Evolutionary conservation across 2,329 filamentous ascomycete species (phyloP).

Genomic region (Fusarium anthophilum): DNA sequence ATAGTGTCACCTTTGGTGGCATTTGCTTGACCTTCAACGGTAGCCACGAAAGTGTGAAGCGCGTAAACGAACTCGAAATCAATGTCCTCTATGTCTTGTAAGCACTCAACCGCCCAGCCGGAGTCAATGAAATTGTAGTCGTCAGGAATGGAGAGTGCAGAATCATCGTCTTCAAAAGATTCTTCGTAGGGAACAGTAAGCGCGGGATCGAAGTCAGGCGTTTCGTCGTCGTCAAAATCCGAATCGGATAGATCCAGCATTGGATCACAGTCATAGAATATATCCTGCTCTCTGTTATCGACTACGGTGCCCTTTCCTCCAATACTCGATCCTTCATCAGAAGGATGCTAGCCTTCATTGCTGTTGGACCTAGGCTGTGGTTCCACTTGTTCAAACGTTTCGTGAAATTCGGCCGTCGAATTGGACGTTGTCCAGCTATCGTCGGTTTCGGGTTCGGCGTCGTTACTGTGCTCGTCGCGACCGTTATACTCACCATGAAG

Average conservation of each 20-base stretch:
- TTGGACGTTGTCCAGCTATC: constrained; percentile 12
- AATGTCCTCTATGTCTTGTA: constrained; percentile 96
- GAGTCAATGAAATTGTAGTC: constrained; percentile 74
- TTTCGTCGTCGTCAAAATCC: constrained; percentile 30
- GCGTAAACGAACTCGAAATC: constrained; percentile 99
- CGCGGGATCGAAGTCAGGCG: constrained; percentile 41
- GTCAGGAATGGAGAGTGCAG: constrained; percentile 58
- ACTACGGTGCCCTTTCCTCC: not conserved
- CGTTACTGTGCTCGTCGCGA: constrained; percentile 42
- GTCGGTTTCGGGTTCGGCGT: constrained; percentile 39
- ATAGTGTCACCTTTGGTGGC: constrained; percentile 98
- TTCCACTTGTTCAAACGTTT: constrained; percentile 2
- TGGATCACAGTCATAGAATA: constrained; percentile 30
- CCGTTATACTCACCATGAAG: constrained; percentile 58
- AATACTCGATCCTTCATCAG: constrained; percentile 4
- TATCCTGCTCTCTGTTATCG: constrained; percentile 13
- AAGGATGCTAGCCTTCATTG: constrained; percentile 36
- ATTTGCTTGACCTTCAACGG: constrained; percentile 97
- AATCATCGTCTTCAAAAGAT: constrained; percentile 61
- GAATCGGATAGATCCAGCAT: constrained; percentile 13
- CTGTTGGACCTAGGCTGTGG: not conserved
- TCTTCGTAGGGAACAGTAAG: constrained; percentile 58
- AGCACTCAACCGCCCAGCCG: constrained; percentile 82
- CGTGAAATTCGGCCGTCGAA: constrained; percentile 19
- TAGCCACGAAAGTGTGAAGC: constrained; percentile 95